phyloP scores from a whole-genome alignment of 208 protist genomes.

The Acanthamoeba royreba region DNA sequence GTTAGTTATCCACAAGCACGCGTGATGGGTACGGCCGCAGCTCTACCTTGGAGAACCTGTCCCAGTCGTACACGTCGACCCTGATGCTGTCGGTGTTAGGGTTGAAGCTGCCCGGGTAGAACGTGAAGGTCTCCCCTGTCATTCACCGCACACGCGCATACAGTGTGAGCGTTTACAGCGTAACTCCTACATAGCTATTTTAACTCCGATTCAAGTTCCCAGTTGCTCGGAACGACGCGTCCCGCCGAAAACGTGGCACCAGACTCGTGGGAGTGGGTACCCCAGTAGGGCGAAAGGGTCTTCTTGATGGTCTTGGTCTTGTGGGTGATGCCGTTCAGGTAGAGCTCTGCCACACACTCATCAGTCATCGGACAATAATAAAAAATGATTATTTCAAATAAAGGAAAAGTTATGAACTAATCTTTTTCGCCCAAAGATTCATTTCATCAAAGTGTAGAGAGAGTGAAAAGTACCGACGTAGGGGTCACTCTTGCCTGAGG shows the following conservation, averaged over 20 bases:
- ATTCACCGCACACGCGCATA: background rate
- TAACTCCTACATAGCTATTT: background rate
- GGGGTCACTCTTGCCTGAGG: background rate
- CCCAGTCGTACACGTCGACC: background rate
- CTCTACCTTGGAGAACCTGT: background rate
- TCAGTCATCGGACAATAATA: too few relatives aligned
- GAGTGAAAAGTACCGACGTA: too few relatives aligned
- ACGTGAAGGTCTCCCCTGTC: background rate
- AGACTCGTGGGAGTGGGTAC: background rate
- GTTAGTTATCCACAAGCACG: too few relatives aligned
- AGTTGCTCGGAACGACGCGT: too few relatives aligned
- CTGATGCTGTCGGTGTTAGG: background rate
- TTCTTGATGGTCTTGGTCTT: background rate
- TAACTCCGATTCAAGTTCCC: background rate
- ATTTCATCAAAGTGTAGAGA: too few relatives aligned
- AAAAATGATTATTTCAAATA: too few relatives aligned
- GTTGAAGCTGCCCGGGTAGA: background rate
- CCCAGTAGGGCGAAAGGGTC: background rate
- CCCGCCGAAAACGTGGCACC: background rate
- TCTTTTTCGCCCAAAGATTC: too few relatives aligned
- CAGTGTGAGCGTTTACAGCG: background rate
- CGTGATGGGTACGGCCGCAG: too few relatives aligned
- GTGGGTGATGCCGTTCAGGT: background rate
- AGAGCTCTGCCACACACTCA: too few relatives aligned
- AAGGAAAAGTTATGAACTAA: too few relatives aligned